Percentiles rank a stretch among this genome's conserved stretches.
phyloP scores from a whole-genome alignment of 768 basidiomycete species.

The Macrolepiota fuliginosa region DNA sequence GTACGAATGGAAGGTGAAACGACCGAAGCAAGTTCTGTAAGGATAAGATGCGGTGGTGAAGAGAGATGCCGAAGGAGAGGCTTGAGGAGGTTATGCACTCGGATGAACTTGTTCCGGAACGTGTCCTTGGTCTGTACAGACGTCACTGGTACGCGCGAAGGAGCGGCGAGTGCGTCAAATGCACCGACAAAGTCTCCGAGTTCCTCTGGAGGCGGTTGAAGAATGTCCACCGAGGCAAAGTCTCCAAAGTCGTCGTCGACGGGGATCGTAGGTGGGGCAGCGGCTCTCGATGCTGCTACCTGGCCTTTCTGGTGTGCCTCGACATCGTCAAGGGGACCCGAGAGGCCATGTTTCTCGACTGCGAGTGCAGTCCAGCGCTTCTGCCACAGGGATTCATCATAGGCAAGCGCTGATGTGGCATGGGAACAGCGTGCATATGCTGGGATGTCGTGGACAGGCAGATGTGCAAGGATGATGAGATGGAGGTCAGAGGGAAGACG shows the following conservation, averaged over 20 bases:
- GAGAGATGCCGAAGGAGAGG: conserved; percentile 56
- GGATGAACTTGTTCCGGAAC: conserved; percentile 59
- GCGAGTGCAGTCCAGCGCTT: conserved; percentile 63
- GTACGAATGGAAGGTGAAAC: conserved; percentile 43
- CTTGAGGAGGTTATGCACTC: conserved; percentile 62
- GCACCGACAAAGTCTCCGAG: conserved; percentile 36
- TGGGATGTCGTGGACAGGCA: conserved; percentile 81
- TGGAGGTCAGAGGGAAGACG: conserved; percentile 78
- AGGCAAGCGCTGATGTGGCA: conserved; percentile 57
- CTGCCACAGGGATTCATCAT: conserved; percentile 82
- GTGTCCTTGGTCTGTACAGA: conserved; percentile 28
- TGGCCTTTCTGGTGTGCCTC: conserved; percentile 46
- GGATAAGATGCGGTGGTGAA: conserved; percentile 63
- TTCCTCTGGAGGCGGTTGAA: conserved; percentile 33
- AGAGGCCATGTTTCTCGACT: conserved; percentile 41
- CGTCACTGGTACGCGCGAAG: conserved; percentile 19
- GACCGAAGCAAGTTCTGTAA: conserved; percentile 51
- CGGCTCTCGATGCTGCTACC: conserved; percentile 33
- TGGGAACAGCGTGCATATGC: conserved; percentile 68
- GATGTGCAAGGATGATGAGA: conserved; percentile 64
- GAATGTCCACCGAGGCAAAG: conserved; percentile 54
- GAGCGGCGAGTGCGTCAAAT: conserved; percentile 16
- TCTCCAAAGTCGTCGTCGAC: conserved; percentile 92
- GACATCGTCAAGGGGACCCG: conserved; percentile 54
- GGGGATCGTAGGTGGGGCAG: conserved; percentile 57